Conservation (phyloP, 305 asterid species). For the Fraxinus xanthoxyloides region DNA sequence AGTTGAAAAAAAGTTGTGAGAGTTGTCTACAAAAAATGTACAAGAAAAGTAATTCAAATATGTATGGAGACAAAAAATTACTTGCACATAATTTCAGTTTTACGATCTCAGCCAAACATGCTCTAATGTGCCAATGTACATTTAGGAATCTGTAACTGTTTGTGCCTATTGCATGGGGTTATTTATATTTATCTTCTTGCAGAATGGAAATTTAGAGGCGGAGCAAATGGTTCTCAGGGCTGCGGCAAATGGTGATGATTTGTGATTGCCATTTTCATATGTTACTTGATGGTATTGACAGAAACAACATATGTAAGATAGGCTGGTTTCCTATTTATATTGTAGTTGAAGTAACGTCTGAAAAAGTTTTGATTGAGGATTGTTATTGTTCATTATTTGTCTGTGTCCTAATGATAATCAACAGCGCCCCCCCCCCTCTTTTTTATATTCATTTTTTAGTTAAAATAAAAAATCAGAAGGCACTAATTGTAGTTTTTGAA, state of each 20-base stretch:
- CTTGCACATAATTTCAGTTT: not conserved
- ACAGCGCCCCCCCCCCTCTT: not conserved
- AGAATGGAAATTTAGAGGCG: conserved; percentile 48
- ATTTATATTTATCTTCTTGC: conserved; percentile 11
- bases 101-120: not conserved
- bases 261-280: conserved; percentile 28
- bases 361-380: not conserved
- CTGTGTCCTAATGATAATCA: conserved; percentile 5
- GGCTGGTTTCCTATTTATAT: conserved; percentile 15
- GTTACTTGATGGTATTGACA: conserved; percentile 1
- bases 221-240: conserved; percentile 43
- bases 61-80: not conserved
- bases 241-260: conserved; percentile 44
- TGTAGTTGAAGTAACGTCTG: not conserved
- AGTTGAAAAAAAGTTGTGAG: not conserved
- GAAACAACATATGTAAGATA: conserved; percentile 19
- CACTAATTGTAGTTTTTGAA: not conserved
- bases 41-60: not conserved
- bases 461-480: not conserved
- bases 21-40: not conserved
- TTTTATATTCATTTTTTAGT: not conserved
- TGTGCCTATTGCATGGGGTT: not conserved
- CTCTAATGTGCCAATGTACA: not conserved
- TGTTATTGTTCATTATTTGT: not conserved
- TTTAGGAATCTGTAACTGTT: not conserved